Evolutionary conservation across 257 asterid genomes (phyloP).

Genomic region (Capsicum baccatum): DNA sequence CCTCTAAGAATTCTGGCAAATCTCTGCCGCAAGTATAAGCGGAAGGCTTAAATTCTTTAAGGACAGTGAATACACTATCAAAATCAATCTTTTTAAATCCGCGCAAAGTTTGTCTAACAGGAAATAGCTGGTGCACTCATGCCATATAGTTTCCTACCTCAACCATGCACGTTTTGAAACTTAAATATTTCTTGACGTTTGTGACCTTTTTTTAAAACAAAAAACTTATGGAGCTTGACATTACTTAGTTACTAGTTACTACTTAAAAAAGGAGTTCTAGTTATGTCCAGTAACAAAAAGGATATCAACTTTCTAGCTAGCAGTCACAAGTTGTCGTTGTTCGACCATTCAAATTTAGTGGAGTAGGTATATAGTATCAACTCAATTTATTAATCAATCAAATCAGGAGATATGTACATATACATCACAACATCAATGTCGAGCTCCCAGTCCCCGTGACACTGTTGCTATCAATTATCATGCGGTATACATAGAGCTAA

Average conservation of each 20-base stretch:
- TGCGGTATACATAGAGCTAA: background rate
- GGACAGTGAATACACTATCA: too few relatives aligned
- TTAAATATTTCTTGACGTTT: background rate
- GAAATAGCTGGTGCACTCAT: background rate
- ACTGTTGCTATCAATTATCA: constrained; percentile 18
- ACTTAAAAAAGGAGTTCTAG: too few relatives aligned
- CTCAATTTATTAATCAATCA: background rate
- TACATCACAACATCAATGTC: background rate
- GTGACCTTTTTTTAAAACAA: background rate
- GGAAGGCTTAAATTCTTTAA: too few relatives aligned
- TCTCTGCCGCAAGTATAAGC: too few relatives aligned
- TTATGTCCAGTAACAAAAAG: background rate
- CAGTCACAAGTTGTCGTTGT: constrained; percentile 39
- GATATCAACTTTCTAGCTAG: constrained; percentile 9
- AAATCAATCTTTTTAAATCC: too few relatives aligned
- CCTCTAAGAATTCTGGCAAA: too few relatives aligned
- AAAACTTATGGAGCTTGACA: background rate
- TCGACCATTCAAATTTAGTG: constrained; percentile 35
- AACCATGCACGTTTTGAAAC: background rate
- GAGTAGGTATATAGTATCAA: too few relatives aligned
- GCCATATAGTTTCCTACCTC: background rate
- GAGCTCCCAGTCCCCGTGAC: constrained; percentile 17
- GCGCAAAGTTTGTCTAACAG: too few relatives aligned
- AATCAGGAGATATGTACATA: background rate
- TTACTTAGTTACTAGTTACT: too few relatives aligned